A percentile compares a stretch with the other conserved stretches of the same genome.
These are phyloP conservation scores for Claviceps pazoutovae DNA, from an alignment of 2,329 filamentous ascomycete species.

Conservation along the genomic window DNA sequence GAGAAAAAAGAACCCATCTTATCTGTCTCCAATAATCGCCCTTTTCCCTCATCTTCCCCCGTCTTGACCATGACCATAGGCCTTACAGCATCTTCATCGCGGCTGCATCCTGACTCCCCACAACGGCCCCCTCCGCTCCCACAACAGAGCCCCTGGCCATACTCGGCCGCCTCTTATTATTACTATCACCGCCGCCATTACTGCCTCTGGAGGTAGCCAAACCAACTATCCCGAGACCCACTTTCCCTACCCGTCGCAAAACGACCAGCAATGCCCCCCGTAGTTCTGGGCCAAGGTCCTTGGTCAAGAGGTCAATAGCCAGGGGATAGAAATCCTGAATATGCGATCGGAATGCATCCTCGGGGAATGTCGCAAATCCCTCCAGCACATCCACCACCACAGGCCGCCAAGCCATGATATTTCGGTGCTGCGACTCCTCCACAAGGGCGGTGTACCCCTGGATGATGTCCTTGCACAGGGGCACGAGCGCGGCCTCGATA, in stretches of 20 bases:
- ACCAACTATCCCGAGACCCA: constrained; percentile 43
- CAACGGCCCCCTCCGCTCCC: constrained; percentile 7
- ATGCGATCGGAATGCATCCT: constrained; percentile 65
- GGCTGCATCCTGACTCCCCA: constrained; percentile 18
- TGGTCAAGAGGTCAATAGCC: constrained; percentile 65
- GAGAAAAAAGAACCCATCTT: background rate
- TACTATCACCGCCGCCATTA: background rate
- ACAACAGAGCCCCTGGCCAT: constrained; percentile 20
- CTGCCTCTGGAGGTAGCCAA: constrained; percentile 20
- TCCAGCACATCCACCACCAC: constrained; percentile 96
- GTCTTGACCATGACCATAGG: background rate
- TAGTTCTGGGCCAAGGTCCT: constrained; percentile 70
- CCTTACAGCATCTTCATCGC: constrained; percentile 22
- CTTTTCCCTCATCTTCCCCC: background rate
- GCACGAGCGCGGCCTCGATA: constrained; percentile 83
- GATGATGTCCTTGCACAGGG: constrained; percentile 90
- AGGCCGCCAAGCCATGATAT: constrained; percentile 92
- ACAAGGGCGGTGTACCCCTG: constrained; percentile 73
- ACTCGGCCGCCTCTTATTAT: constrained; percentile 26
- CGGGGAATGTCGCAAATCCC: constrained; percentile 74
- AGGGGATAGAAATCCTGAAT: constrained; percentile 77
- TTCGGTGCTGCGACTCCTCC: constrained; percentile 91
- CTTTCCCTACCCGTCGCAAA: constrained; percentile 71
- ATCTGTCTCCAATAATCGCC: too few relatives aligned
- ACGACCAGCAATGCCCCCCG: constrained; percentile 65